Evolutionary conservation across 192 early-diverging fungal species (phyloP).

Genomic region (Radiomyces spectabilis): DNA sequence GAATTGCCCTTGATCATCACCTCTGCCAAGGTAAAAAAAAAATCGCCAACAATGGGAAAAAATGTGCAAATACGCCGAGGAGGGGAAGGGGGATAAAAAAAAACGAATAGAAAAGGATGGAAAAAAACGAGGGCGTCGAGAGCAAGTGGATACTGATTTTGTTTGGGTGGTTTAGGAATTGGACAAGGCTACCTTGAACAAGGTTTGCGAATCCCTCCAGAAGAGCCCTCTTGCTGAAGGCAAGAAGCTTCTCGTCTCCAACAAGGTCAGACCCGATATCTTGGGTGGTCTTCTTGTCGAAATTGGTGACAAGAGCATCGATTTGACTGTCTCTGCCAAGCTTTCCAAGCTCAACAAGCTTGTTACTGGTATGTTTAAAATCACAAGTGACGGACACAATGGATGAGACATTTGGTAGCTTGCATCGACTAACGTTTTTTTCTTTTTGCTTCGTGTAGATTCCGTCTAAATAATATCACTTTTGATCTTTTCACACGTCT

Average conservation of each 20-base stretch:
- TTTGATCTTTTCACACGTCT: too few relatives aligned
- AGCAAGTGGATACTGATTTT: too few relatives aligned
- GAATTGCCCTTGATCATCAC: conserved; percentile 85
- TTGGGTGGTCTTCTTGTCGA: conserved; percentile 96
- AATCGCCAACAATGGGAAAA: too few relatives aligned
- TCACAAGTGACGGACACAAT: neutral
- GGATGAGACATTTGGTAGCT: neutral
- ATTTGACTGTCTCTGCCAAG: conserved; percentile 92
- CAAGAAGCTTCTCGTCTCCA: conserved; percentile 78
- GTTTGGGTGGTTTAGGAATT: conserved; percentile 49
- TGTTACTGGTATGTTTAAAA: conserved; percentile 51
- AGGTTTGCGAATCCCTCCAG: conserved; percentile 27
- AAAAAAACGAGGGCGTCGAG: too few relatives aligned
- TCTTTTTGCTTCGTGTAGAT: neutral
- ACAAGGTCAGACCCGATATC: conserved; percentile 89
- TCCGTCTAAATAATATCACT: neutral
- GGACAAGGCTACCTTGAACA: conserved; percentile 68
- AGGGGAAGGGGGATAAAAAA: too few relatives aligned
- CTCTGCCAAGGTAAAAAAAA: conserved; percentile 81
- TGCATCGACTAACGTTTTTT: neutral
- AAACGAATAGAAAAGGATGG: too few relatives aligned
- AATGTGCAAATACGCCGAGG: too few relatives aligned
- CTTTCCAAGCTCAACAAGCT: conserved; percentile 95
- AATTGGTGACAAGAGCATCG: conserved; percentile 96
- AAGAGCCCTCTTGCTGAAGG: conserved; percentile 75